phyloP scores from a whole-genome alignment of 345 rosid genomes.

The Melastoma malabathricum region DNA sequence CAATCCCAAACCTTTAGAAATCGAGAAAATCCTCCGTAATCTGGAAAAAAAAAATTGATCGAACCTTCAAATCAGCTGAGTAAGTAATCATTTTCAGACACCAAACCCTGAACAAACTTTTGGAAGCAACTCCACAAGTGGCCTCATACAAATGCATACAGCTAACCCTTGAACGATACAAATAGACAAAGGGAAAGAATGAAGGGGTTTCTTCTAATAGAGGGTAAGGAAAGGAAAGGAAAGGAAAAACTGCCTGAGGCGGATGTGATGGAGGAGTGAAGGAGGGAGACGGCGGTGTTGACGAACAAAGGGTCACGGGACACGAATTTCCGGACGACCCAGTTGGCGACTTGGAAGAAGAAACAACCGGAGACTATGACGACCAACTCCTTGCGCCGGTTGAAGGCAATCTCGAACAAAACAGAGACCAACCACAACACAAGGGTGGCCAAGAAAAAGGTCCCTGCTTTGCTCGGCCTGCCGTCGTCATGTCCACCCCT shows the following conservation, averaged over 20 bases:
- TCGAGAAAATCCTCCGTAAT: too few relatives aligned
- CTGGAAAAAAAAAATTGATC: too few relatives aligned
- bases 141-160: too few relatives aligned
- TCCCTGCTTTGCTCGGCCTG: constrained; percentile 25
- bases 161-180: too few relatives aligned
- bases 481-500: constrained; percentile 7
- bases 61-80: too few relatives aligned
- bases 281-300: constrained; percentile 76
- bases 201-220: not conserved
- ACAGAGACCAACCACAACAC: constrained; percentile 73
- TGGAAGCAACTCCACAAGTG: too few relatives aligned
- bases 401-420: constrained; percentile 59
- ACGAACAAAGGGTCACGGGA: constrained; percentile 85
- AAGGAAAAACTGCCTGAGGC: constrained; percentile 39
- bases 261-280: constrained; percentile 72
- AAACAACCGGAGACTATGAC: constrained; percentile 37
- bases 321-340: constrained; percentile 35
- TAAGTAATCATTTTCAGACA: too few relatives aligned
- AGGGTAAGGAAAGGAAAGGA: too few relatives aligned
- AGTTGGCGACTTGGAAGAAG: constrained; percentile 60
- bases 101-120: too few relatives aligned
- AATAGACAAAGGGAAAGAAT: not conserved
- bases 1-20: too few relatives aligned
- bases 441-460: constrained; percentile 71
- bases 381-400: constrained; percentile 39